A percentile compares a stretch with the other conserved stretches of the same genome.
These are phyloP conservation scores for Maudiozyma turicensis DNA, from an alignment of 805 yeast species.

Conservation along the genomic window DNA sequence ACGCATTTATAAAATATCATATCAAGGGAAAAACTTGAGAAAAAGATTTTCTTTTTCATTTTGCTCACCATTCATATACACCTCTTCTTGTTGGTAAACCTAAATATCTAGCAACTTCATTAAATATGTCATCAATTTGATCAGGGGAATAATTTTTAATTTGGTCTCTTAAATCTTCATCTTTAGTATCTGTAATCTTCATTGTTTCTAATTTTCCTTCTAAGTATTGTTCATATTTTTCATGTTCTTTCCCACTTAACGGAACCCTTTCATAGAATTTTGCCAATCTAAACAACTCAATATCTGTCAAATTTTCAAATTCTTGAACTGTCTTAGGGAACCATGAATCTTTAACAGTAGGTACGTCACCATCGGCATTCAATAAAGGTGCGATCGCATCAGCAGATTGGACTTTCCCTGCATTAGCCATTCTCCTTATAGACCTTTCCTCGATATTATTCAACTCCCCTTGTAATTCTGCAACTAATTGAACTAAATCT, in stretches of 20 bases:
- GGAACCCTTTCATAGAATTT: conserved; percentile 71
- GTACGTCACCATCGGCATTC: conserved; percentile 71
- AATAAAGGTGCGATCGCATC: conserved; percentile 56
- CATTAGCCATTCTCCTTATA: conserved; percentile 59
- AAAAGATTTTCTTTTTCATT: background rate
- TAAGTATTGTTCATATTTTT: conserved; percentile 40
- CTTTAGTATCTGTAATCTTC: conserved; percentile 29
- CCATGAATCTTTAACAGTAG: conserved; percentile 30
- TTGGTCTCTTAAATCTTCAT: conserved; percentile 24
- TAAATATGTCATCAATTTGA: conserved; percentile 45
- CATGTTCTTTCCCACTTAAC: conserved; percentile 47
- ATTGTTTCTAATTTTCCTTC: conserved; percentile 40
- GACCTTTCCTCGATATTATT: conserved; percentile 70
- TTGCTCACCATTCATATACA: conserved; percentile 37
- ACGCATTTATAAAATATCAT: background rate
- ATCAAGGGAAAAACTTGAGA: background rate
- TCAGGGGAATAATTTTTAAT: conserved; percentile 32
- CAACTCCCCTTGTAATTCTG: conserved; percentile 82
- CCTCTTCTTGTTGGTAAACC: conserved; percentile 54
- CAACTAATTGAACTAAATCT: conserved; percentile 78
- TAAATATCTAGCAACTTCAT: conserved; percentile 56
- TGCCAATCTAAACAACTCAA: conserved; percentile 43
- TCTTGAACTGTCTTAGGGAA: conserved; percentile 54
- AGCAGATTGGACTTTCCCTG: conserved; percentile 35
- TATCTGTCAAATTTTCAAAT: conserved; percentile 39